Conservation (phyloP, 306 rosid genomes). For the Fragaria ananassa region DNA sequence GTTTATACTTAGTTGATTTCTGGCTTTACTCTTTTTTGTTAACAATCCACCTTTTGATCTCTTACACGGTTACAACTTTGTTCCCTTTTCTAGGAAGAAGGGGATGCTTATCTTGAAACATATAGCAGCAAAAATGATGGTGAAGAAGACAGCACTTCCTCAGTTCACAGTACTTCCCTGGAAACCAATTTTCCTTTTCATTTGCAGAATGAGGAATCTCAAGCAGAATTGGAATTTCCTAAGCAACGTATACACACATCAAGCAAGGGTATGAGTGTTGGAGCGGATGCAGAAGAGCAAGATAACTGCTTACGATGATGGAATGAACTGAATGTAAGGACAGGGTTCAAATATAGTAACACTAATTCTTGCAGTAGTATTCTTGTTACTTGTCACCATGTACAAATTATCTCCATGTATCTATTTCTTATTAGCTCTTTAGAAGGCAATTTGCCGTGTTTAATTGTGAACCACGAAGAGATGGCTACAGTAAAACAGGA, state of each 20-base stretch:
- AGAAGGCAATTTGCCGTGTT: neutral
- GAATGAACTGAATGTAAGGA: neutral
- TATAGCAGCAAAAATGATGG: constrained; percentile 30
- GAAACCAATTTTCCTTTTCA: constrained; percentile 28
- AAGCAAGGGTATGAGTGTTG: neutral
- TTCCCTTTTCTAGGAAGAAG: constrained; percentile 38
- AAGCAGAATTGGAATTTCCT: constrained; percentile 23
- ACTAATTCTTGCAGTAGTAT: neutral
- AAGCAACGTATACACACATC: neutral
- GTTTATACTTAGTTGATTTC: constrained; percentile 30
- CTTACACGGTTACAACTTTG: neutral
- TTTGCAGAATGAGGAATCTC: constrained; percentile 30
- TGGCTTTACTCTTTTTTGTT: neutral
- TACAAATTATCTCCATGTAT: constrained; percentile 3
- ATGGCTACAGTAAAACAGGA: neutral
- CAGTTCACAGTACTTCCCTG: constrained; percentile 27
- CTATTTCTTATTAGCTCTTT: neutral
- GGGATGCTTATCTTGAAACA: constrained; percentile 49
- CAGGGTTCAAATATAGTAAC: neutral
- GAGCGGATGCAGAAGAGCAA: constrained; percentile 10
- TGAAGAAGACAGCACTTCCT: constrained; percentile 36
- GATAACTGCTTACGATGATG: constrained; percentile 1
- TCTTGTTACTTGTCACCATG: neutral
- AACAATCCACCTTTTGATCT: neutral
- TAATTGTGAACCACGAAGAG: neutral